Conservation (phyloP, 2,329 filamentous ascomycete genomes). For the Botrytis elliptica region DNA sequence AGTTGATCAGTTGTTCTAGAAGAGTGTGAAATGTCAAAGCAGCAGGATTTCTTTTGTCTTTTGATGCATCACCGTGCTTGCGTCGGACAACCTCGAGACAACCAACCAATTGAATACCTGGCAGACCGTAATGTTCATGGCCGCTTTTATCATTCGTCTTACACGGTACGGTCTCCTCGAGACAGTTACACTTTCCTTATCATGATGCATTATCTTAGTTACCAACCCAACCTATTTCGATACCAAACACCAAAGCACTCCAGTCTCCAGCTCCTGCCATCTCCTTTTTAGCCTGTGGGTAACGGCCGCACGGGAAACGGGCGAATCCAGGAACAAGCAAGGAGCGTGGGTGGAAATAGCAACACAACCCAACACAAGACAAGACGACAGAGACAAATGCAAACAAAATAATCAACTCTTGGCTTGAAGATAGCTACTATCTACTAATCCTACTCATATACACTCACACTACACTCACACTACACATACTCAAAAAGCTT, state of each 20-base stretch:
- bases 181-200: neutral
- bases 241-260: neutral
- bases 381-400: neutral
- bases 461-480: neutral
- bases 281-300: neutral
- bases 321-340: constrained; percentile 6
- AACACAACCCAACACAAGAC: neutral
- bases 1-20: neutral
- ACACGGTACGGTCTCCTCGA: no score
- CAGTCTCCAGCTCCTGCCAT: constrained; percentile 2
- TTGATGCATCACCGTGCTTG: no score
- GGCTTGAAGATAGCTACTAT: neutral
- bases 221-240: neutral
- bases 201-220: neutral
- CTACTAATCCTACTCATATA: neutral
- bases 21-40: neutral
- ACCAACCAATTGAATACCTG: neutral
- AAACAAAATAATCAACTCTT: neutral
- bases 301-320: neutral
- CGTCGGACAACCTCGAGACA: no score
- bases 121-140: neutral
- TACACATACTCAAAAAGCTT: no score
- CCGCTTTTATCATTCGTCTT: neutral
- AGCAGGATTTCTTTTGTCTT: neutral
- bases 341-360: neutral